Base-by-base conservation (phyloP, 2,329 filamentous ascomycete genomes). In the Exserohilum rostratum region DNA sequence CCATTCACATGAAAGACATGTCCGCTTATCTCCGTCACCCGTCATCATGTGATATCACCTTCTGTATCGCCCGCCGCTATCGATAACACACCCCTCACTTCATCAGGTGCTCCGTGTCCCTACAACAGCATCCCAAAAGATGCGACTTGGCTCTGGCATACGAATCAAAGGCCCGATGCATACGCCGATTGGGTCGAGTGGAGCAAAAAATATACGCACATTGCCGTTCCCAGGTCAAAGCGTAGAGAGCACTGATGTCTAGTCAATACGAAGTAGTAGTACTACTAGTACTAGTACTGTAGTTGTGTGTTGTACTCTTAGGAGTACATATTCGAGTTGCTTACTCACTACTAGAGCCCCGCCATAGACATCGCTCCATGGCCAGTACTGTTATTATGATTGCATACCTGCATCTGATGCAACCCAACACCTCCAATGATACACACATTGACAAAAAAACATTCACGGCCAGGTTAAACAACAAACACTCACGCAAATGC, bases 21-120 rank as follows among this genome's bases (percentile, higher is more conserved):
- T 62, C 65, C 62, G 67, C 17, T 66, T 69, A 69, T 66, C 30
- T 67, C 64, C 65, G 59, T 15, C 42, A 53, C 65, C 64, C 65
- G 59, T 18, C 42, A 53, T 66, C 61, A 65, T 40, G 49, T 59
- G 58, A 57, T 15, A 47, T 58, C 58, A 22, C 58, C 60, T 62
- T 59, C 61, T 18, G 46, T 50, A 35, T 42, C 33, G 55, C 50
- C 35, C n/a, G 27, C 49, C 46, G 53, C 58, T 58, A 67, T 65
- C 63, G 60, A 67, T 62, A 62, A 59, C 50, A 59, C 50, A 31
- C 39, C 13, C 39, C 27, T 50, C 34, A 29, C 27, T n/a, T 37
- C 42, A 38, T 12, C 37, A 46, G 18, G 7, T 37, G 11, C 17
- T 9, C 18, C 22, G 31, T 44, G 38, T 37, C 4, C 22, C 29